These are phyloP conservation scores for Epichloe uncinata DNA, from an alignment of 2,329 filamentous ascomycete species.

Conservation along the genomic window DNA sequence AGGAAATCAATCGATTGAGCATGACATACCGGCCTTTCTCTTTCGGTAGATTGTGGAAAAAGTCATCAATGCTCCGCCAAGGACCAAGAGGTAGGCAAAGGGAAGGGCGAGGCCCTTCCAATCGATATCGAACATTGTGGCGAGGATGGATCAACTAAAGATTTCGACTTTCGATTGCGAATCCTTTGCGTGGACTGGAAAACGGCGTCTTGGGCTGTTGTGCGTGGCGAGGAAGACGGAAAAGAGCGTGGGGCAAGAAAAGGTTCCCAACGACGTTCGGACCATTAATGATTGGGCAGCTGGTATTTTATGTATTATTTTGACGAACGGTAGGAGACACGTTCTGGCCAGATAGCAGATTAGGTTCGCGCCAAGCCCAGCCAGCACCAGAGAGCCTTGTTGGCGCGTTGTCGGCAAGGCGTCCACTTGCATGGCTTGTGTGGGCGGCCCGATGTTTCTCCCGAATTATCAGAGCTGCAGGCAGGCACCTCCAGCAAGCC, in stretches of 20 bases:
- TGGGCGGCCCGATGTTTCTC: conserved; percentile 8
- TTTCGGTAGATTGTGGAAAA: conserved; percentile 91
- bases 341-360: conserved; percentile 10
- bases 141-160: neutral
- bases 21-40: conserved; percentile 62
- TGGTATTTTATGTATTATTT: neutral
- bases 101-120: conserved; percentile 80
- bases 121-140: conserved; percentile 33
- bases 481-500: conserved; percentile 5
- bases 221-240: neutral
- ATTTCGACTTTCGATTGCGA: neutral
- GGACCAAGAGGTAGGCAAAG: conserved; percentile 76
- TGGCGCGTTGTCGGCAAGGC: neutral
- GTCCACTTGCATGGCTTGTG: neutral
- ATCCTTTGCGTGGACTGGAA: neutral
- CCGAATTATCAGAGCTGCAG: conserved; percentile 1
- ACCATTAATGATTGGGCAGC: neutral
- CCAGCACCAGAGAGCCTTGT: neutral
- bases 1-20: neutral
- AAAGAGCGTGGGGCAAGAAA: neutral
- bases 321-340: neutral
- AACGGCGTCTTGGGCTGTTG: neutral
- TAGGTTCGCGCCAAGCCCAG: neutral
- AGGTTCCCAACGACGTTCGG: neutral
- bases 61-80: conserved; percentile 76